Percentiles rank a stretch among this genome's conserved stretches.
Conservation (phyloP, 306 rosid genomes). For the Citrullus colocynthis region DNA sequence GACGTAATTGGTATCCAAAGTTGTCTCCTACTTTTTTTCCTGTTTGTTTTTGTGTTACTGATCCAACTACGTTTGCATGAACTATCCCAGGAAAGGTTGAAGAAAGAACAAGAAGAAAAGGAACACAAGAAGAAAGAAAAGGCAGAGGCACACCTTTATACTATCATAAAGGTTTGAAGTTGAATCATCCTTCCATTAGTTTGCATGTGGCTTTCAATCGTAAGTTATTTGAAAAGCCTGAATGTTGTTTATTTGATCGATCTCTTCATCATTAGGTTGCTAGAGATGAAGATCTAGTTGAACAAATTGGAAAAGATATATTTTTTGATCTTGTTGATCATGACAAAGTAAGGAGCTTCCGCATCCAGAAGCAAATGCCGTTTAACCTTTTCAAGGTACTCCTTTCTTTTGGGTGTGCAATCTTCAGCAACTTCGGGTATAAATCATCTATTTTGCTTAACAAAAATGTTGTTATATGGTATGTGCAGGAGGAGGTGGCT, state of each 20-base stretch:
- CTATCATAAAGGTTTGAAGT: conserved; percentile 60
- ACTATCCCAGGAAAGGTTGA: conserved; percentile 61
- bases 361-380: conserved; percentile 58
- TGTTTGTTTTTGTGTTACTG: not conserved
- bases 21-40: not conserved
- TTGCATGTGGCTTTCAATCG: conserved; percentile 1
- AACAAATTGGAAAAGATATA: conserved; percentile 77
- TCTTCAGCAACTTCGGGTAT: not conserved
- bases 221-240: not conserved
- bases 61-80: not conserved
- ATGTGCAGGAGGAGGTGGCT: conserved; percentile 72
- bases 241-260: not conserved
- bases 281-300: conserved; percentile 54
- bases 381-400: conserved; percentile 74
- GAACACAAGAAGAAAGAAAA: conserved; percentile 80
- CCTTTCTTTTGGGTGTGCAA: not conserved
- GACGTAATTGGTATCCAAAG: not conserved
- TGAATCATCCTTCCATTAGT: conserved; percentile 7
- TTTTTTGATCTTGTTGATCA: conserved; percentile 94
- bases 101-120: conserved; percentile 86
- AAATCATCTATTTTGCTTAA: not conserved
- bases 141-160: conserved; percentile 81
- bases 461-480: not conserved
- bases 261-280: conserved; percentile 44
- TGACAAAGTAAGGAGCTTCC: conserved; percentile 82